These are phyloP conservation scores for Gymnopilus junonius DNA, from an alignment of 768 basidiomycete genomes.

Conservation along the genomic window DNA sequence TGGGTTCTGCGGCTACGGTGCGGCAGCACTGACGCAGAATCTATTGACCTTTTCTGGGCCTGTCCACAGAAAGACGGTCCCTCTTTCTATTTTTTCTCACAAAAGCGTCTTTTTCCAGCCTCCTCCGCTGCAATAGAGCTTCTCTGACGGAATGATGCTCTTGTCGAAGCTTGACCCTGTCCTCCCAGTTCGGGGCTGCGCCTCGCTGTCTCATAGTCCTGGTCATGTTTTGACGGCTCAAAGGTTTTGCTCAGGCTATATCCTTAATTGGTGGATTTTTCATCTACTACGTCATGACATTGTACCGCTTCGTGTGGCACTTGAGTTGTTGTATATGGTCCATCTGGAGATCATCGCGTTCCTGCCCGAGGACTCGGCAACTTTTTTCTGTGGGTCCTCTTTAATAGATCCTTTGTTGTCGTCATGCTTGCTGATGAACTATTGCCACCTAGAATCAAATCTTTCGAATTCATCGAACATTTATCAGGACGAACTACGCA, in stretches of 20 bases:
- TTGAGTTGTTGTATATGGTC: background rate
- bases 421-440: background rate
- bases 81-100: slow-evolving; percentile 6
- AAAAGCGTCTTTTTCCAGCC: background rate
- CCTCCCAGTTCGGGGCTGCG: background rate
- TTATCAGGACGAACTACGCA: background rate
- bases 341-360: background rate
- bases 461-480: background rate
- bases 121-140: background rate
- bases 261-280: slow-evolving; percentile 17
- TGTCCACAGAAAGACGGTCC: slow-evolving; percentile 3
- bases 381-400: no score
- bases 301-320: background rate
- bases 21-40: slow-evolving; percentile 10
- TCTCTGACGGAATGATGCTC: slow-evolving; percentile 3
- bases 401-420: background rate
- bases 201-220: background rate
- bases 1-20: slow-evolving; percentile 19
- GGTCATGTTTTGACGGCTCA: background rate
- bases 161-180: background rate
- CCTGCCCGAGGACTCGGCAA: no score
- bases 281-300: slow-evolving; percentile 12
- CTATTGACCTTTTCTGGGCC: background rate
- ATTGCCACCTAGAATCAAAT: no score
- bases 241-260: background rate